Base-by-base conservation (phyloP, 306 rosid genomes). In the Glycine latifolia region DNA sequence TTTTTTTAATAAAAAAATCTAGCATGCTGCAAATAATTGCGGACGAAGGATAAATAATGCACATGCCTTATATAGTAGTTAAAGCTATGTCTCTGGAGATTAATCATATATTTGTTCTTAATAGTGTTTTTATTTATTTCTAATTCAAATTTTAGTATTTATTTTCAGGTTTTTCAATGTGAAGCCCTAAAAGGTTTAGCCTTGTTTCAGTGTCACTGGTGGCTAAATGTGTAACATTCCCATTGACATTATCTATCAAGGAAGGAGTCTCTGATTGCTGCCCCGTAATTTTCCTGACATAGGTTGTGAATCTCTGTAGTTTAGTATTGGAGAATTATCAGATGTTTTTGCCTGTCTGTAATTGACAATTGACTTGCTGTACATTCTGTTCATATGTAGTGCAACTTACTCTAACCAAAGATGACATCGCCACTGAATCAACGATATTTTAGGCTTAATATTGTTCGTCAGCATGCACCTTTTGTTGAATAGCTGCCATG, bases 381-480 rank as follows among this genome's bases (percentile, higher is more conserved):
- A 87, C 80, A 77, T 84, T 10, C 73, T 86, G 89, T 77, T 79
- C 70, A 68, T 85, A 81, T 81, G 75, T 71, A 61, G 78, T 59
- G 33, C 15, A 75, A 53, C 71, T 43, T 41, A 11, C n/a, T 35
- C 52, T 47, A 47, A 68, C 78, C 46, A 26, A 43, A 16, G 31
- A 56, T 11, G 31, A 20, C 31, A 31, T 81, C 35, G 73, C 69
- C 74, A 4, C 81, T 43, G 54, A 69, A 69, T 52, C 68, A 41
- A 49, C n/a, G 4, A 60, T 84, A 47, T 84, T 73, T 60, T 56
- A 37, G 65, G 63, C 71, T 15, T 39, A 47, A 55, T 62, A 58
- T 54, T 71, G 66, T 71, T 52, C 2, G 44, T 67, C 15, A 47
- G 67, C 68, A 16, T 73, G 20, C 20, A n/a, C 50, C 72, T 37